Conservation (phyloP, 1,139 yeast genomes). For the Magnusiomyces fungicola region DNA sequence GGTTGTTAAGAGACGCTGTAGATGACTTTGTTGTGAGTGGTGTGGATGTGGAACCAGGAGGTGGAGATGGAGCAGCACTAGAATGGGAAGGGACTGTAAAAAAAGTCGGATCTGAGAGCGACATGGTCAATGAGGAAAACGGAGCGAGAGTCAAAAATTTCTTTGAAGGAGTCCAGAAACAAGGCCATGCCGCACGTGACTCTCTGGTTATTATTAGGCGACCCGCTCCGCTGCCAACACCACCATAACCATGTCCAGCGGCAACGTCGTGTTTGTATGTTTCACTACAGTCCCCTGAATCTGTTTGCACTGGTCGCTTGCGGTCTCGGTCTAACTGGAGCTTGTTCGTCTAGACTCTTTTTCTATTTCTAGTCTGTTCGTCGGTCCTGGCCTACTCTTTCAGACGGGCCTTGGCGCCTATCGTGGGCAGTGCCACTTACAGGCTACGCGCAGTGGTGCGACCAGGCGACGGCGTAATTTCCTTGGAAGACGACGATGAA, state of each 20-base stretch:
- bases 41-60: background rate
- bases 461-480: background rate
- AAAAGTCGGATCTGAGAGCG: no score
- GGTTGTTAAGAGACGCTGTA: no score
- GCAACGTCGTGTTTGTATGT: background rate
- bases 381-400: slow-evolving; percentile 9
- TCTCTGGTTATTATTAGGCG: no score
- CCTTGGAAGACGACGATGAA: slow-evolving; percentile 5
- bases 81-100: background rate
- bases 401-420: slow-evolving; percentile 11
- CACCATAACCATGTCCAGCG: background rate
- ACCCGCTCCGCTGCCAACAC: background rate
- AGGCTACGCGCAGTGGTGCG: slow-evolving; percentile 7
- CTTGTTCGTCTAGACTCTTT: slow-evolving; percentile 6
- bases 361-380: slow-evolving; percentile 3
- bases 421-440: slow-evolving; percentile 11
- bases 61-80: background rate
- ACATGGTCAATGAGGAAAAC: no score
- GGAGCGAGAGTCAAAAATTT: no score
- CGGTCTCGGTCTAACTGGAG: no score
- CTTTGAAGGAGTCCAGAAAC: no score
- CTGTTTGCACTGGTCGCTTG: background rate
- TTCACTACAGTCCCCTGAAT: background rate
- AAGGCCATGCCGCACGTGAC: background rate
- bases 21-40: no score